Base-by-base conservation (phyloP, 768 basidiomycete species). In the Paxillus ammoniavirescens region DNA sequence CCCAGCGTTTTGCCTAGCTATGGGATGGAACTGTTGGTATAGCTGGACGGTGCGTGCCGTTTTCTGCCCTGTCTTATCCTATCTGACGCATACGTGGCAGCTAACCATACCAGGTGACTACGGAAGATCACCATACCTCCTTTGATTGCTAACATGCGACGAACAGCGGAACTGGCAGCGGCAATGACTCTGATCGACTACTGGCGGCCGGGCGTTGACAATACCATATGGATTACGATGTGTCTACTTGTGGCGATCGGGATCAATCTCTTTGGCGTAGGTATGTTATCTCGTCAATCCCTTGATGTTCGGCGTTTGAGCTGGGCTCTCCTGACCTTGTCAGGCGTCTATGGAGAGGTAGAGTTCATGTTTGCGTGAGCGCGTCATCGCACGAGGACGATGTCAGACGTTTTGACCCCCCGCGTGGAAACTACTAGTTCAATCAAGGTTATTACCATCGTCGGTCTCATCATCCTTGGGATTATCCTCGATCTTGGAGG, bases 401-500 rank as follows among this genome's bases (percentile, higher is more conserved):
- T 35, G 35, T 14, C 5, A 12, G 13, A 13, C 35, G 35, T 13
- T 35, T 13, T 35, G 35, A 35, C 35, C 35, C 13, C 12, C 10
- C 13, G 35, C 3, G 35, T 14, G 35, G 35, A 13, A 2, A 35
- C 35, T 35, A 14, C 12, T 2, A 35, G 35, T 35, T 35, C 35
- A 12, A 35, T 91, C 66, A 89, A 91, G 67, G 77, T 90, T 64
- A 54, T 75, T 23, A 68, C 73, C 13, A 66, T 75, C 18, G 23
- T 42, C 26, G 50, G 49, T 17, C 47, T 60, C 47, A 48, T 52
- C 26, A 15, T 59, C n/a, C 2, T 54, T 46, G 54, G 54, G 5
- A 52, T 83, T 50, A 80, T 86, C 61, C 77, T 86, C 56, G 84
- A 86, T 63, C 78, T 87, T 18, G 87, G 85, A 70, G 72, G 70